Evolutionary conservation across 768 basidiomycete genomes (phyloP), one percentile per base, ranked within the genome.

Genomic region (Hypholoma fasciculare): DNA sequence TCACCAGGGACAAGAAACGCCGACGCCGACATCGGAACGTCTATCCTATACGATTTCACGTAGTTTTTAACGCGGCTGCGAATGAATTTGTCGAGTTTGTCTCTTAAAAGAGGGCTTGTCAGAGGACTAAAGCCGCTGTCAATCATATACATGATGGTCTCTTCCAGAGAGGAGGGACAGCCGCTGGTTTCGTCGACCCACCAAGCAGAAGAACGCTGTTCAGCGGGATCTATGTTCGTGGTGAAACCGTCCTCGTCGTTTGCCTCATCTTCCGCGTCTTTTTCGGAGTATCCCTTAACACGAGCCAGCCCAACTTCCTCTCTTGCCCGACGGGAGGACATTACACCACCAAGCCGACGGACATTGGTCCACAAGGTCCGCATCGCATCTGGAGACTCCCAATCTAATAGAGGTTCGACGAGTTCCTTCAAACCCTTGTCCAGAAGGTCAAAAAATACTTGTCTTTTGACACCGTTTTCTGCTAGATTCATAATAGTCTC

Each of bases 121-220:
- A 73, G 57, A 0, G 88, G 88, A 5, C 65, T 72, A 62, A 90
- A 89, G 0, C 87, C 86, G 11, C 84, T 67, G 65, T 84, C 85
- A 1, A 89, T 67, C 17, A 89, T 71, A 5, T 70, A 71, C 76
- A 89, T 74, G 23, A 79, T 72, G 0, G 86, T 88, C 66, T 90
- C 88, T 61, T 85, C 86, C 3, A 89, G 72, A 19, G 76, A 71
- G 1, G 87, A 87, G 0, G 88, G 88, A 42, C 77, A 78, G 3
- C 82, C 88, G 49, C 85, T 86, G 30, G 83, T 71, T 20, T 83
- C 77, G 58, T 90, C 87, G n/a, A 72, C 74, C 86, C 86, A 89
- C 86, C 87, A 89, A 1, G 87, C 85, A 17, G 74, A 72, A n/a
- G 87, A 88, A 2, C 71, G 69, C 42, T 79, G 74, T 2, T 65